Base-by-base conservation (phyloP, 2,329 filamentous ascomycete species). In the Cercospora brassicicola region DNA sequence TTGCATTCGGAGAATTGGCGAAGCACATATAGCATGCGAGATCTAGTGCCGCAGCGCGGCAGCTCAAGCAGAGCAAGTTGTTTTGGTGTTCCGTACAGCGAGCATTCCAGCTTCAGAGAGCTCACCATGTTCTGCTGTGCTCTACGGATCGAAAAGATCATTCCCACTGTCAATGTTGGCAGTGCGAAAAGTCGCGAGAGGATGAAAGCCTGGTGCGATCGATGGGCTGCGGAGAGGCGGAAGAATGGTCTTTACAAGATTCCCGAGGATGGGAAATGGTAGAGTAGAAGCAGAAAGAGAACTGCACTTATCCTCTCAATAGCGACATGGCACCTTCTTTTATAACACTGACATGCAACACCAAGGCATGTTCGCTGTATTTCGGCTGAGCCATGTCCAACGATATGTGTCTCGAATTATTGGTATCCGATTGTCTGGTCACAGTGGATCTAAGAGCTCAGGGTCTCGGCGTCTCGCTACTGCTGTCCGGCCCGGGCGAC, bases 51-150 rank as follows among this genome's bases (percentile, higher is more conserved):
- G 0, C 93, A 97, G 80, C 86, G 93, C 3, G 95, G 95, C 2
- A 94, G 91, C 79, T 94, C 91, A 2, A 86, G 86, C 59, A 90
- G 94, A 73, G 91, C 91, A 42, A 90, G 91, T 78, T 97, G 93
- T 78, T 97, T 96, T 73, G 94, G 93, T 0, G 95, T 98, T 2
- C 95, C 95, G 2, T 99, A 99, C 78, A 94, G 90, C 62, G 95
- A 99, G 81, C 95, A 99, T 79, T 95, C 91, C 78, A 96, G 92
- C 69, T 99, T 99, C 77, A 86, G 94, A 48, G 95, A 99, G 82
- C 80, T 99, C 77, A 94, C 93, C 0, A 90, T 98, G 86, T 99
- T 99, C 77, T 88, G 94, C 73, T 95, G 95, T 84, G 88, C 90
- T 20, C 78, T 99, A 78, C 84, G 91, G 66, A 96, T 99, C 72